Evolutionary conservation across 306 rosid genomes (phyloP).

Genomic region (Pachyrhizus erosus): DNA sequence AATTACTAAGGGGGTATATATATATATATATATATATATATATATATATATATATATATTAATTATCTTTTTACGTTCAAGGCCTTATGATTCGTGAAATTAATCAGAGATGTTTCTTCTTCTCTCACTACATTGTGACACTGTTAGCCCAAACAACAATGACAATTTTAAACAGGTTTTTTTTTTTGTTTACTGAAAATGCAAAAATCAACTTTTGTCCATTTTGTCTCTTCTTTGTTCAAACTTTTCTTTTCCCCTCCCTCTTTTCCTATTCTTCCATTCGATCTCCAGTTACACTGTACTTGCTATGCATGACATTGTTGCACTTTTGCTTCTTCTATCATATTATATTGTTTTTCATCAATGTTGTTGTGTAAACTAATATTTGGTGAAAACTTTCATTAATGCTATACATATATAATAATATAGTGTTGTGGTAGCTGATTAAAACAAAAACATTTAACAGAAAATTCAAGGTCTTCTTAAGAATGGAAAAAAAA

Average conservation of each 20-base stretch:
- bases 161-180: too few species aligned
- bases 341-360: conserved; percentile 8
- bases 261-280: neutral
- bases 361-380: conserved; percentile 7
- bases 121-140: too few species aligned
- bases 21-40: too few species aligned
- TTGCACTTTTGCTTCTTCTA: neutral
- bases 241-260: neutral
- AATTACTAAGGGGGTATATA: too few species aligned
- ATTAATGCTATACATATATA: neutral
- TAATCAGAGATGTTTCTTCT: too few species aligned
- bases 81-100: too few species aligned
- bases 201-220: neutral
- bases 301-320: neutral
- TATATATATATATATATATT: too few species aligned
- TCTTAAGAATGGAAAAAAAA: neutral
- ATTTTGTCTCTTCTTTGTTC: neutral
- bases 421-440: neutral
- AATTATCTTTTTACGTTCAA: too few species aligned
- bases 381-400: conserved; percentile 1
- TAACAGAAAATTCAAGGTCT: conserved; percentile 24
- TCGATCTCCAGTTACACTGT: neutral
- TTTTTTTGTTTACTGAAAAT: neutral
- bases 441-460: neutral
- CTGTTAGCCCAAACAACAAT: too few species aligned